Base-by-base conservation (phyloP, 1,284 basidiomycete species). In the Fomitiporia mediterranea region DNA sequence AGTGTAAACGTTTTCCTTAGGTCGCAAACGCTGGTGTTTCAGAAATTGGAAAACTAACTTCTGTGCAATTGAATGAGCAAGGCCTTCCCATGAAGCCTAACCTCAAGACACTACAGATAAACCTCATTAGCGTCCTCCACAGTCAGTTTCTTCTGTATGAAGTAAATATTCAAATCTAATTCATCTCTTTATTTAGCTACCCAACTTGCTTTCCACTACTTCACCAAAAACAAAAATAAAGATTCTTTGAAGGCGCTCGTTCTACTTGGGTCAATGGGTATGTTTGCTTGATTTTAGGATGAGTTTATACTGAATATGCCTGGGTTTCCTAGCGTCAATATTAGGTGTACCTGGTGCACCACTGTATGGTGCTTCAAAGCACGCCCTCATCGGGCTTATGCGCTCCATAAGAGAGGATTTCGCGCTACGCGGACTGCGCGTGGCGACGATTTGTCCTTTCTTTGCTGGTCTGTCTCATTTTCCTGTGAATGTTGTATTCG, bases 181-280 rank as follows among this genome's bases (percentile, higher is more conserved):
- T n/a, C n/a, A n/a, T n/a, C n/a, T n/a, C n/a, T n/a, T n/a, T n/a
- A 28, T 35, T 8, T 56, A 82, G 79, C 79, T 13, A 67, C 71
- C 2, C 74, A 80, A 60, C 68, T 83, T 30, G 78, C 77, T 4
- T 62, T 74, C 21, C 74, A 81, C 61, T 82, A 82, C 62, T 67
- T 84, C 15, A 65, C 64, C 38, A 59, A 73, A 8, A 73, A 73
- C 37, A 65, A 70, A 15, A 68, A 60, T 48, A 54, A 63, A 23
- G 61, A 65, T 37, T 68, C 66, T 32, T 65, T 79, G 44, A 82
- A 81, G 61, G 66, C 79, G 3, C 61, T 84, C 32, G 69, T 83
- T 32, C 66, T 84, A 19, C 71, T 83, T 37, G 81, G 80, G 9
- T 83, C 81, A 8, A 76, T 83, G 67, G 75, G 79, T 78, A 58